Evolutionary conservation across 2,329 filamentous ascomycete genomes (phyloP).

Genomic region (Phyllosticta capitalensis): DNA sequence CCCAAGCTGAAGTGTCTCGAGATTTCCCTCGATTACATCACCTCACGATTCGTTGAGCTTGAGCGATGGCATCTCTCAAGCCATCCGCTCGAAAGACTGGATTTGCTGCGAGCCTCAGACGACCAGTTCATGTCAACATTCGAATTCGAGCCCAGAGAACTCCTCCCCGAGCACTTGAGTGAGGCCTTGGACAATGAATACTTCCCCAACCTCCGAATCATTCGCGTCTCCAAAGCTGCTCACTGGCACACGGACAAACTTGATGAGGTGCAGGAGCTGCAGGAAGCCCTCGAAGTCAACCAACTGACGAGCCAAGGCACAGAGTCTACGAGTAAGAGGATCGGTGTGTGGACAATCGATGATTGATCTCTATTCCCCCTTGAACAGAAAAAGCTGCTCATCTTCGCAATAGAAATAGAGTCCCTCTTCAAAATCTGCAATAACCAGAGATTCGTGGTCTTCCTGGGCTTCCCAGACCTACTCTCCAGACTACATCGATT

Average conservation of each 20-base stretch:
- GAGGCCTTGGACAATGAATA: conserved; percentile 28
- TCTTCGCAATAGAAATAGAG: no score
- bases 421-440: no score
- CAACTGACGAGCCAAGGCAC: neutral
- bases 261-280: neutral
- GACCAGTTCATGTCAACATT: neutral
- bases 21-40: conserved; percentile 40
- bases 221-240: conserved; percentile 1
- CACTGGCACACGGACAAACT: conserved; percentile 2
- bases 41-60: conserved; percentile 13
- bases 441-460: no score
- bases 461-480: no score
- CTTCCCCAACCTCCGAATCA: conserved; percentile 3
- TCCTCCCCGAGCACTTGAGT: conserved; percentile 26
- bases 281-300: neutral
- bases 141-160: conserved; percentile 11
- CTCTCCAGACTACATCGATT: no score
- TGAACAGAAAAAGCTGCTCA: neutral
- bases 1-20: conserved; percentile 31
- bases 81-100: conserved; percentile 28
- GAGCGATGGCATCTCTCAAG: conserved; percentile 2
- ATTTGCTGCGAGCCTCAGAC: conserved; percentile 17
- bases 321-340: neutral
- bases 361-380: neutral
- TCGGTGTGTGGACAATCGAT: conserved; percentile 10